Evolutionary conservation across 441 rosid species (phyloP).

Genomic region (Bruguiera hainesii): DNA sequence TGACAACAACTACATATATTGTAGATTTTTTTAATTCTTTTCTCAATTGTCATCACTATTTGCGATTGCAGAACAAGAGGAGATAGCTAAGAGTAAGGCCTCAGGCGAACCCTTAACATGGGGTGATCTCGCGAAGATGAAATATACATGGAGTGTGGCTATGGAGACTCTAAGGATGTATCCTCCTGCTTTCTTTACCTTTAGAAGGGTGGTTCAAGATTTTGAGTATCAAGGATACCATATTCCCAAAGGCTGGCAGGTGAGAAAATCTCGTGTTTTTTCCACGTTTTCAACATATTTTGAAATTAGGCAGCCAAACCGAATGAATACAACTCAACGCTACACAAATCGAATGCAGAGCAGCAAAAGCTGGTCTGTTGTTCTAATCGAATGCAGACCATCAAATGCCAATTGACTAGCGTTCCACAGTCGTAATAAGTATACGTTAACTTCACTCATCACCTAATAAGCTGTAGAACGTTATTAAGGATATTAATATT

Average conservation of each 20-base stretch:
- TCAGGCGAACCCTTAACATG: slow-evolving; percentile 30
- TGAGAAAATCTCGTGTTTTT: neutral
- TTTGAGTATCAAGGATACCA: slow-evolving; percentile 30
- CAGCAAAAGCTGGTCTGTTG: too few relatives aligned
- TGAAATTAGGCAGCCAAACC: too few relatives aligned
- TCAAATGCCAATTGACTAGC: too few relatives aligned
- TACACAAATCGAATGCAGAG: too few relatives aligned
- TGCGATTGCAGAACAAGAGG: slow-evolving; percentile 37
- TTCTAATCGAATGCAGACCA: too few relatives aligned
- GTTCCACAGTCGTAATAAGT: too few relatives aligned
- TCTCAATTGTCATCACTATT: neutral
- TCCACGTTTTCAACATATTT: too few relatives aligned
- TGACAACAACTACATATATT: neutral
- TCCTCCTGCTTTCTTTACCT: slow-evolving; percentile 34
- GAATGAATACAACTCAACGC: too few relatives aligned
- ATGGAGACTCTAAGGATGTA: slow-evolving; percentile 37
- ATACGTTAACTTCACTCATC: too few relatives aligned
- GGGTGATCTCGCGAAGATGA: slow-evolving; percentile 44
- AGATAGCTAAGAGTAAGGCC: slow-evolving; percentile 28
- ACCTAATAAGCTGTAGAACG: too few relatives aligned
- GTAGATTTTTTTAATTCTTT: neutral
- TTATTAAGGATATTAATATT: too few relatives aligned
- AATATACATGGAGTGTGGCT: slow-evolving; percentile 46
- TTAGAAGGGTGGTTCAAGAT: slow-evolving; percentile 34
- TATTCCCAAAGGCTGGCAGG: slow-evolving; percentile 27